Evolutionary conservation across 148 eudicot species (phyloP), one percentile per base, ranked within the genome.

Genomic region (Silene uniflora): DNA sequence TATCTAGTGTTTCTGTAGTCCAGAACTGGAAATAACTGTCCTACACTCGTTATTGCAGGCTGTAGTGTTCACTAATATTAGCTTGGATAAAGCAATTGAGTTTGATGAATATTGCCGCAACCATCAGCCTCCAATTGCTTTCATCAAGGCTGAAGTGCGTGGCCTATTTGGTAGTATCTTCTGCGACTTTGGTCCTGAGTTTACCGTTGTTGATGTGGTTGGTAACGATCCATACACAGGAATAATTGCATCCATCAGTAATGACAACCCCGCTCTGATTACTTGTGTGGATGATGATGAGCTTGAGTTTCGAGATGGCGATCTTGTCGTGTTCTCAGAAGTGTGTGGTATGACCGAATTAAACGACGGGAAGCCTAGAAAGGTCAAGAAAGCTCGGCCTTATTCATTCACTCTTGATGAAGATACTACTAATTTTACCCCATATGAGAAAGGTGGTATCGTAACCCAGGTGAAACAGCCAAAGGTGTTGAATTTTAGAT

Each of bases 271-370:
- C 64, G 90, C 92, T 65, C 87, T 88, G 21, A 78, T 88, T 63
- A 63, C 88, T 39, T 88, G 92, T 86, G 90, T 90, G 82, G 96
- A 90, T 80, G 96, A 90, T 69, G 92, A 88, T 84, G 81, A 90
- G 73, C 86, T 87, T 79, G 92, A 88, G 78, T 90, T 90, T 79
- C 86, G 88, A 81, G 96, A 90, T 77, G 96, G 96, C 35, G 92
- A 90, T 80, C 81, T 87, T 47, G 96, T 90, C 74, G 76, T 84
- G 18, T 90, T 90, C 71, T 88, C 96, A 7, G 96, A 88, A 82
- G 85, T 90, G n/a, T 83, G 75, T 32, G 96, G 92, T 16, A 87
- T 90, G 96, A 84, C 88, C 21, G 92, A 90, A 82, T 39, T 90
- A 68, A 90, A 87, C 82, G 92, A 90, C 79, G 96, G 92, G 39